Base-by-base conservation (phyloP, 495 filamentous ascomycete species). In the Talaromyces nanjingensis region DNA sequence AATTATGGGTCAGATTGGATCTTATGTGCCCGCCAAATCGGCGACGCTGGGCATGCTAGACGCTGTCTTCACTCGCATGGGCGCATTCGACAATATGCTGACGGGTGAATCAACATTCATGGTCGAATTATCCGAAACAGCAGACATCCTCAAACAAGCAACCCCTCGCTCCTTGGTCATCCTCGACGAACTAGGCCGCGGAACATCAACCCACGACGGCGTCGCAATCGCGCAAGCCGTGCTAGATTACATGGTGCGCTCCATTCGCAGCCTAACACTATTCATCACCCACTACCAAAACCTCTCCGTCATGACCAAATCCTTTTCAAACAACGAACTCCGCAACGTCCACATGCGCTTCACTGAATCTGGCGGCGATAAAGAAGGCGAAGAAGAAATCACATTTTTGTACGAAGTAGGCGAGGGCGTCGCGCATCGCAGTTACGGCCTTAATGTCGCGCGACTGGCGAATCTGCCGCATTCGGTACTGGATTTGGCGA, bases 221-320 rank as follows among this genome's bases (percentile, higher is more conserved):
- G 91, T 96, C 6, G 96, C 94, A 57, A 98, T 98, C 71, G 94
- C 94, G 2, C 88, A 96, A 72, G 91, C 93, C 12, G 93, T 98
- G 0, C 81, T 98, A 3, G 86, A 93, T 58, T 83, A 93, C 65
- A 84, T 97, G 66, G 87, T 93, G n/a, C 79, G 85, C 42, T 85
- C 91, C 2, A 79, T 87, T 2, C 78, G 80, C 61, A 91, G 91
- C 58, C 76, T 97, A 64, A 93, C 90, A 4, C 79, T 97, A 20
- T 98, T 98, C 78, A 94, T 98, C 71, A 98, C 94, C 52, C 94
- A 98, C 76, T 98, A 98, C 74, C 96, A 98, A 71, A 85, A 85
- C 64, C 84, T 98, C 2, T 87, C 89, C 11, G 77, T 80, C 52
- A 82, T 96, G 65, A 89, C 85, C 4, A 82, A 85, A 14, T 83